Evolutionary conservation across 2,329 filamentous ascomycete species (phyloP).

Genomic region (Davidsoniella neocaledoniae): DNA sequence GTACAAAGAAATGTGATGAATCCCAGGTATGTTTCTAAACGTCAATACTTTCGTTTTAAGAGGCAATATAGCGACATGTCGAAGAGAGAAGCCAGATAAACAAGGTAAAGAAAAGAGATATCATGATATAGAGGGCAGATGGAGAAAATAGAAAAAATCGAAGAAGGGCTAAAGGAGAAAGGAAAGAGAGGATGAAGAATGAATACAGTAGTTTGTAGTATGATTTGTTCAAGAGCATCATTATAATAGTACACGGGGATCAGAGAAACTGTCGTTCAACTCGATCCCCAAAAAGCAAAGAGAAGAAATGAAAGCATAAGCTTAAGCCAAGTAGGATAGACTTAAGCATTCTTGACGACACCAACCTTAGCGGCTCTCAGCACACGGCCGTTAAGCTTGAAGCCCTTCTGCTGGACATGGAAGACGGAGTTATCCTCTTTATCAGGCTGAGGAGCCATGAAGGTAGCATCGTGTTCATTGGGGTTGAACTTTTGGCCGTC

Average conservation of each 20-base stretch:
- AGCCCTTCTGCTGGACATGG: slow-evolving; percentile 88
- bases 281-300: neutral
- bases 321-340: neutral
- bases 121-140: neutral
- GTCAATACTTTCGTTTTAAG: neutral
- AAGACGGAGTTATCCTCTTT: slow-evolving; percentile 88
- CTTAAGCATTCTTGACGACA: slow-evolving; percentile 66
- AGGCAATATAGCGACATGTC: neutral
- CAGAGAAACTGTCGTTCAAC: neutral
- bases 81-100: neutral
- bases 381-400: slow-evolving; percentile 78
- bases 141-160: neutral
- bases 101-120: neutral
- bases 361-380: slow-evolving; percentile 89
- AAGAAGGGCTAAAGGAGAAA: neutral
- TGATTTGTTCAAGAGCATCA: slow-evolving; percentile 2
- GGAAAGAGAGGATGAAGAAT: too few relatives aligned
- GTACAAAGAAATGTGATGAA: too few relatives aligned
- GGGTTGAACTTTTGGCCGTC: slow-evolving; percentile 81
- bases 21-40: too few relatives aligned
- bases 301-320: neutral
- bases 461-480: slow-evolving; percentile 90
- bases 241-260: slow-evolving; percentile 13
- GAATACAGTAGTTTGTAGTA: too few relatives aligned
- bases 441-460: slow-evolving; percentile 72